phyloP scores from a whole-genome alignment of 202 grass and related monocot species.

The Setaria italica region DNA sequence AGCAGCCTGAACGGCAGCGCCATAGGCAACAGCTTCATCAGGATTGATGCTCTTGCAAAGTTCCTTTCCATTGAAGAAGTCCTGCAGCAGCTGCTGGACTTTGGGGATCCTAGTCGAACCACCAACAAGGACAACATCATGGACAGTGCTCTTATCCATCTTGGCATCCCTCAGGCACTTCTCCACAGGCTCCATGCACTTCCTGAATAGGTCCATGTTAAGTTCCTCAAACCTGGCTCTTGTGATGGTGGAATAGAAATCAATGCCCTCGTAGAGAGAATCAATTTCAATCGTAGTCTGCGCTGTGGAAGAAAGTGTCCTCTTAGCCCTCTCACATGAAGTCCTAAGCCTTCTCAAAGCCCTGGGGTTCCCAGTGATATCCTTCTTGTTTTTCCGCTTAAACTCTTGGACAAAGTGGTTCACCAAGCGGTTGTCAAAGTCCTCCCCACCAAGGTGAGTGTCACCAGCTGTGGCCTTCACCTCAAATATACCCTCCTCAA shows the following conservation, averaged over 20 bases:
- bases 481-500: conserved; percentile 81
- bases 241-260: conserved; percentile 82
- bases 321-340: conserved; percentile 73
- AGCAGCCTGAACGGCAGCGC: conserved; percentile 74
- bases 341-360: conserved; percentile 70
- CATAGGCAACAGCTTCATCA: conserved; percentile 79
- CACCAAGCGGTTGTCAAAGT: conserved; percentile 84
- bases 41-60: conserved; percentile 91
- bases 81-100: conserved; percentile 71
- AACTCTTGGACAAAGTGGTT: conserved; percentile 80
- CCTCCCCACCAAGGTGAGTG: conserved; percentile 78
- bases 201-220: conserved; percentile 81
- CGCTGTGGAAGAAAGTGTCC: conserved; percentile 76
- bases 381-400: conserved; percentile 78
- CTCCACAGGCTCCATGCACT: conserved; percentile 83
- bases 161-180: conserved; percentile 79
- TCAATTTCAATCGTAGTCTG: conserved; percentile 81
- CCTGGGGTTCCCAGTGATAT: conserved; percentile 73
- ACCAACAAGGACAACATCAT: conserved; percentile 83
- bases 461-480: conserved; percentile 77
- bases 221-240: conserved; percentile 80
- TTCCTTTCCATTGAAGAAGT: conserved; percentile 85
- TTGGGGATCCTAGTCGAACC: conserved; percentile 74
- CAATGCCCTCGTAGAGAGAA: conserved; percentile 69
- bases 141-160: conserved; percentile 79